Evolutionary conservation across 371 early-diverging fungal genomes (phyloP).

Genomic region (Capillidium rhysosporum): DNA sequence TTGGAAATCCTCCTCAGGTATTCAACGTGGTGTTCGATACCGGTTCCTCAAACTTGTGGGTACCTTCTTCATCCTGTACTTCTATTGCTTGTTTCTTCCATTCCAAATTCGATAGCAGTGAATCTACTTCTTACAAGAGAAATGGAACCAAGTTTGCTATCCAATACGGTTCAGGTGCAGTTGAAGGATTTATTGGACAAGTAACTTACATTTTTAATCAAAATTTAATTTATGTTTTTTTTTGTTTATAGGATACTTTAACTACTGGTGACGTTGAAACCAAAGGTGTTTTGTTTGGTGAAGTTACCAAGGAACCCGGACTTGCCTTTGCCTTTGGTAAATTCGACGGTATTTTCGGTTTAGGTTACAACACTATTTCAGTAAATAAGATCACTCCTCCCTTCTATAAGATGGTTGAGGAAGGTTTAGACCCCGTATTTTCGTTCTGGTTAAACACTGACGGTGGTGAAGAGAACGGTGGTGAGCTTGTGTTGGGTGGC

Average conservation of each 20-base stretch:
- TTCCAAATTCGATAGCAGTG: conserved; percentile 48
- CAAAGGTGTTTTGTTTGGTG: conserved; percentile 62
- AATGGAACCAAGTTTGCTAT: conserved; percentile 86
- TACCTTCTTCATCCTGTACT: conserved; percentile 81
- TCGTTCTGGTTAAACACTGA: conserved; percentile 55
- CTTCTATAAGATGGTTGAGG: conserved; percentile 72
- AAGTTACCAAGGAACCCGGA: conserved; percentile 82
- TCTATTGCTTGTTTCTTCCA: conserved; percentile 91
- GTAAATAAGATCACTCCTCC: conserved; percentile 74
- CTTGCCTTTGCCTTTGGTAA: conserved; percentile 63
- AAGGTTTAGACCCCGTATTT: conserved; percentile 55
- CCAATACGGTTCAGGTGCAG: conserved; percentile 74
- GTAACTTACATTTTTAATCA: conserved; percentile 8
- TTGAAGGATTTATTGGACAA: conserved; percentile 76
- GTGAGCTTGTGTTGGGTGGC: conserved; percentile 74
- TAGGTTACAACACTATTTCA: conserved; percentile 77
- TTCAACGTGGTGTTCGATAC: conserved; percentile 91
- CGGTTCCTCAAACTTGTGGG: conserved; percentile 89
- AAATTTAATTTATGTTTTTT: conserved; percentile 8
- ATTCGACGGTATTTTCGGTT: conserved; percentile 87
- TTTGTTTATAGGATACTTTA: conserved; percentile 40
- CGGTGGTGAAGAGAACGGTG: conserved; percentile 34
- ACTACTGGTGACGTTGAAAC: conserved; percentile 44
- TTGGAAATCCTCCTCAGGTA: conserved; percentile 71
- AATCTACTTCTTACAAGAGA: conserved; percentile 41